Evolutionary conservation across 495 filamentous ascomycete species (phyloP).

Genomic region (Podospora pseudoanserina): DNA sequence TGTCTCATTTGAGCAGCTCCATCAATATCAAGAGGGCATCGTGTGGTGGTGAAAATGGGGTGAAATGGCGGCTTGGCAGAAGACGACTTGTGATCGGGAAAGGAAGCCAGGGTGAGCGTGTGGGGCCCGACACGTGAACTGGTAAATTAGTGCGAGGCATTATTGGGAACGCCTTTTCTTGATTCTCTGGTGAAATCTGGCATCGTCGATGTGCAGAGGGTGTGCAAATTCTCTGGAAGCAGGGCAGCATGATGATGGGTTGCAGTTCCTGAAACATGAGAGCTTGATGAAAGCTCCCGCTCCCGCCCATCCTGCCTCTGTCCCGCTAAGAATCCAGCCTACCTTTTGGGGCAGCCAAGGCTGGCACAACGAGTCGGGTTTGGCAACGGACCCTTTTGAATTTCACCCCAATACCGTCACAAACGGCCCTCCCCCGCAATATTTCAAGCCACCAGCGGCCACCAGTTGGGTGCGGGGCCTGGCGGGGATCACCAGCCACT

Average conservation of each 20-base stretch:
- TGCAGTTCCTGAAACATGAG: constrained; percentile 25
- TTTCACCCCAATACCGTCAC: background rate
- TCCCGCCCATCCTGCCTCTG: background rate
- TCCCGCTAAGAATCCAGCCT: background rate
- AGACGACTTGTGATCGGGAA: constrained; percentile 9
- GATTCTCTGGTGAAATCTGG: background rate
- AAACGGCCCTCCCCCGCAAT: background rate
- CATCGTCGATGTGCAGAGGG: background rate
- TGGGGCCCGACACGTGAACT: constrained; percentile 16
- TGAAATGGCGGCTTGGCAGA: constrained; percentile 14
- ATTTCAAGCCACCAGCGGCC: constrained; percentile 9
- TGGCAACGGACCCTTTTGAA: background rate
- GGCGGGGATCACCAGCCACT: background rate
- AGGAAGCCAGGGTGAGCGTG: constrained; percentile 11
- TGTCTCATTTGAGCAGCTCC: constrained; percentile 13
- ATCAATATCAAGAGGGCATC: constrained; percentile 13
- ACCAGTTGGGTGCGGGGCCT: constrained; percentile 1
- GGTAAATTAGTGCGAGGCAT: constrained; percentile 25
- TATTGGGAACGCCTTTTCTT: constrained; percentile 6
- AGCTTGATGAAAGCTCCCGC: constrained; percentile 4
- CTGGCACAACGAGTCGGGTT: background rate
- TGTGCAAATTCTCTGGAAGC: background rate
- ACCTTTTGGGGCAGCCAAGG: constrained; percentile 2
- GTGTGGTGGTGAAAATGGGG: background rate
- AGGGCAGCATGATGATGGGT: constrained; percentile 13